These are phyloP conservation scores for Plicaturopsis crispa DNA, from an alignment of 768 basidiomycete species.

Conservation along the genomic window DNA sequence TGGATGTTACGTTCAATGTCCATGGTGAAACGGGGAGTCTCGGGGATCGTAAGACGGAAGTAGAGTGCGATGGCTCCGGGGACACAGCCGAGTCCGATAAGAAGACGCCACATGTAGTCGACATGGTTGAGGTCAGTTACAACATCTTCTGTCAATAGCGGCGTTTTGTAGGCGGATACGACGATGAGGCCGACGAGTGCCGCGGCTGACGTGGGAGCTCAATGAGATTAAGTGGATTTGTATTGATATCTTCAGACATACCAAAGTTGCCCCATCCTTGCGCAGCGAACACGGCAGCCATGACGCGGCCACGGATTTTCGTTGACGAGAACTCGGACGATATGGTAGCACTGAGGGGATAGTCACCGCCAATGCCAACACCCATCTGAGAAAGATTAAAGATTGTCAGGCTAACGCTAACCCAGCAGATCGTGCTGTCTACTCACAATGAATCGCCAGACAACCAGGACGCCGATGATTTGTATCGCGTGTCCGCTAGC, in stretches of 20 bases:
- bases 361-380: constrained; percentile 84
- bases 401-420: neutral
- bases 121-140: constrained; percentile 37
- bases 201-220: constrained; percentile 36
- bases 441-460: constrained; percentile 76
- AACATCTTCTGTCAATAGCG: constrained; percentile 38
- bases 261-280: constrained; percentile 88
- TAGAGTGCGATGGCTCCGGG: constrained; percentile 79
- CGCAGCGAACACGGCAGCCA: constrained; percentile 81
- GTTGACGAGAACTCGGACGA: constrained; percentile 84
- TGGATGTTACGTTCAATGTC: constrained; percentile 82
- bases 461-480: constrained; percentile 70
- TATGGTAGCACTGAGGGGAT: constrained; percentile 80
- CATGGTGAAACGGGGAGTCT: constrained; percentile 89
- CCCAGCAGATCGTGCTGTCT: too few species aligned
- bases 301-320: constrained; percentile 72
- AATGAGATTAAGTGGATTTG: neutral
- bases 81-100: constrained; percentile 83
- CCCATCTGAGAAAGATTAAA: constrained; percentile 42
- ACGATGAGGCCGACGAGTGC: constrained; percentile 60
- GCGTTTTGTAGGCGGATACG: constrained; percentile 58
- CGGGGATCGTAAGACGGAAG: constrained; percentile 90
- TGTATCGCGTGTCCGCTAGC: constrained; percentile 58
- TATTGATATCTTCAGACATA: too few species aligned
- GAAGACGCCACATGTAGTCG: constrained; percentile 78